Conservation (phyloP, 768 basidiomycete species). For the Phaeotremella skinneri region DNA sequence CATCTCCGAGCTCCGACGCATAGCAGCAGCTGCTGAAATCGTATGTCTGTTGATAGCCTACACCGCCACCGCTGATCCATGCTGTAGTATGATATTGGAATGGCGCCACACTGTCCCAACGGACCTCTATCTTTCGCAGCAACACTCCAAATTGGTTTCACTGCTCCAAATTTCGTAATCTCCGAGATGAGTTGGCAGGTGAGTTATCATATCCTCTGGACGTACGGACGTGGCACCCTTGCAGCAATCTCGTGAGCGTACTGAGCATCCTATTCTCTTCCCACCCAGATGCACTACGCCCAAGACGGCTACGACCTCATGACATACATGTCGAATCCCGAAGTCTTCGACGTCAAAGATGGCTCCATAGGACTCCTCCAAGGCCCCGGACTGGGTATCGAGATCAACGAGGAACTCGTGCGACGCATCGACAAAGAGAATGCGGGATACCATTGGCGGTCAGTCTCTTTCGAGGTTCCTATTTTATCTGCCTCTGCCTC, state of each 20-base stretch:
- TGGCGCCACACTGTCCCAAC: constrained; percentile 67
- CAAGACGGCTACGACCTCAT: constrained; percentile 58
- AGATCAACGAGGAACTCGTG: constrained; percentile 63
- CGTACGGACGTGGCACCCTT: constrained; percentile 41
- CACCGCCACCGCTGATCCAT: constrained; percentile 50
- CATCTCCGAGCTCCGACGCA: constrained; percentile 62
- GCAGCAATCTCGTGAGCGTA: too few species aligned
- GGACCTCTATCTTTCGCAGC: constrained; percentile 70
- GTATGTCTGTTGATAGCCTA: background rate
- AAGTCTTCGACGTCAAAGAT: constrained; percentile 59
- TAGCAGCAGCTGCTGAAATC: constrained; percentile 60
- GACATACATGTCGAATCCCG: constrained; percentile 58
- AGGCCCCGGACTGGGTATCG: constrained; percentile 64
- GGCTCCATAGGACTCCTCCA: constrained; percentile 57
- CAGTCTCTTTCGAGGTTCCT: constrained; percentile 2
- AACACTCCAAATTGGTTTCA: constrained; percentile 64
- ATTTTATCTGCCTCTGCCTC: too few species aligned
- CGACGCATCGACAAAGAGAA: constrained; percentile 47
- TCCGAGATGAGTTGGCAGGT: constrained; percentile 47
- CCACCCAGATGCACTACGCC: constrained; percentile 64
- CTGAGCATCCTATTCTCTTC: constrained; percentile 48
- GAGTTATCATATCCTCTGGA: background rate
- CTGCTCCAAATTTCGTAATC: constrained; percentile 60
- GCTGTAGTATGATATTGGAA: constrained; percentile 66
- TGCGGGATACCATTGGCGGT: constrained; percentile 57